phyloP scores from a whole-genome alignment of 140 eudicot species.

The Senecio squalidus region DNA sequence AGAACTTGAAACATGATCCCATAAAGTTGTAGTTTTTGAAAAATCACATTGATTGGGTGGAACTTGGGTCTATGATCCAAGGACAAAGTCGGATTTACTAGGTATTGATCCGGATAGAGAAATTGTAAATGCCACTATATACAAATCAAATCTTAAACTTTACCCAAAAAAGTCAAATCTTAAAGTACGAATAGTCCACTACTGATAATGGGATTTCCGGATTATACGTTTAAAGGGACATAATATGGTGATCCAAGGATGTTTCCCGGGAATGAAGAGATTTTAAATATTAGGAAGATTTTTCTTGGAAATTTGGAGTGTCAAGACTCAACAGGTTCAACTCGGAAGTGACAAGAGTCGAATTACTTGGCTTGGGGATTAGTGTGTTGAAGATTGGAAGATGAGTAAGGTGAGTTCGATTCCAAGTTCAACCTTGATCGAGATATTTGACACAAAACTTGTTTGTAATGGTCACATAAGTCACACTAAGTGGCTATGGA shows the following conservation, averaged over 20 bases:
- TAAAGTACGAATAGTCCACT: constrained; percentile 34
- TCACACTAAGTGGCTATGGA: constrained; percentile 39
- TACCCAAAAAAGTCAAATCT: too few species aligned
- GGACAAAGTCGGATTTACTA: constrained; percentile 36
- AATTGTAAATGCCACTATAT: constrained; percentile 35
- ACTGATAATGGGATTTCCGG: constrained; percentile 23
- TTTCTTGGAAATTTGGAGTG: neutral
- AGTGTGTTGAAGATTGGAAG: constrained; percentile 14
- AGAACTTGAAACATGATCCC: constrained; percentile 44
- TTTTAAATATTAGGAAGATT: constrained; percentile 20
- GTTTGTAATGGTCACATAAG: constrained; percentile 55
- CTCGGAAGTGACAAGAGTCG: constrained; percentile 10
- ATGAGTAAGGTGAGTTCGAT: neutral
- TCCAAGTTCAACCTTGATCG: neutral
- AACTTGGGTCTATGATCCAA: constrained; percentile 44
- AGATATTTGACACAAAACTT: constrained; percentile 37
- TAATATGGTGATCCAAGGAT: constrained; percentile 19
- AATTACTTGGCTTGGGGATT: neutral
- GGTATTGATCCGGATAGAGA: constrained; percentile 42
- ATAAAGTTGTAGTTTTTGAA: constrained; percentile 36
- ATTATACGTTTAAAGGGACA: constrained; percentile 12
- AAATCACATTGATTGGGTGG: constrained; percentile 43
- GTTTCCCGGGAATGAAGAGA: constrained; percentile 18
- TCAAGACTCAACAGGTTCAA: constrained; percentile 3
- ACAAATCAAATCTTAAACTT: too few species aligned